phyloP scores from a whole-genome alignment of 2,329 filamentous ascomycete species.

The Myotisia sp. region DNA sequence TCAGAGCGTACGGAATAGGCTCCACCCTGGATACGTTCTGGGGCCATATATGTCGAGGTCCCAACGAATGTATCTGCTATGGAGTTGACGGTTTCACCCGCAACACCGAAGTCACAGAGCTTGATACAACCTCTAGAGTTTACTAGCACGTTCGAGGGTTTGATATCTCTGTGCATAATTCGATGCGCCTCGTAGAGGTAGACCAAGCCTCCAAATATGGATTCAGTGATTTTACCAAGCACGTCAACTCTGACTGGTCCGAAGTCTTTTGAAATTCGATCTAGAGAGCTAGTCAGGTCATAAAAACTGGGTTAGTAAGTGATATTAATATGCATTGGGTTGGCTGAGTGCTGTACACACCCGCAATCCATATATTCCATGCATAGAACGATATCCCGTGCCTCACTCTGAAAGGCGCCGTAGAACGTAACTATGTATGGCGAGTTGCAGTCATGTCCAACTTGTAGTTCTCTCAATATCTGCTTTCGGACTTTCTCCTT shows the following conservation, averaged over 20 bases:
- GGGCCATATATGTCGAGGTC: conserved; percentile 98
- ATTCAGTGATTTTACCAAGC: conserved; percentile 92
- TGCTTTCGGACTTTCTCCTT: conserved; percentile 95
- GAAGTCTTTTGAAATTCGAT: conserved; percentile 86
- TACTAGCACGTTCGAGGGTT: conserved; percentile 92
- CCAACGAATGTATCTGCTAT: conserved; percentile 97
- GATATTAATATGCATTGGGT: conserved; percentile 5
- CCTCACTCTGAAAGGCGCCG: conserved; percentile 89
- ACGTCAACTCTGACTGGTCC: conserved; percentile 93
- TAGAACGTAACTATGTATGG: conserved; percentile 97
- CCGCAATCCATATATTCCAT: conserved; percentile 99
- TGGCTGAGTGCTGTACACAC: conserved; percentile 43
- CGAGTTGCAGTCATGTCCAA: conserved; percentile 96
- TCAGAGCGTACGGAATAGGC: conserved; percentile 97
- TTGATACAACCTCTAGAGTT: conserved; percentile 93
- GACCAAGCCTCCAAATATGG: conserved; percentile 78
- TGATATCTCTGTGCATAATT: conserved; percentile 99
- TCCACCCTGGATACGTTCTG: conserved; percentile 91
- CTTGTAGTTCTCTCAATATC: conserved; percentile 91
- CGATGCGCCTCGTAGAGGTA: conserved; percentile 92
- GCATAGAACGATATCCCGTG: conserved; percentile 96
- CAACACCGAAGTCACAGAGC: conserved; percentile 97
- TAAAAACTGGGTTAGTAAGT: conserved; percentile 11
- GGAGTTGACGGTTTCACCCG: conserved; percentile 91
- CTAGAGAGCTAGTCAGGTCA: conserved; percentile 56